Evolutionary conservation across 73 alveolate species (phyloP).

Genomic region (Urostyla sp.): DNA sequence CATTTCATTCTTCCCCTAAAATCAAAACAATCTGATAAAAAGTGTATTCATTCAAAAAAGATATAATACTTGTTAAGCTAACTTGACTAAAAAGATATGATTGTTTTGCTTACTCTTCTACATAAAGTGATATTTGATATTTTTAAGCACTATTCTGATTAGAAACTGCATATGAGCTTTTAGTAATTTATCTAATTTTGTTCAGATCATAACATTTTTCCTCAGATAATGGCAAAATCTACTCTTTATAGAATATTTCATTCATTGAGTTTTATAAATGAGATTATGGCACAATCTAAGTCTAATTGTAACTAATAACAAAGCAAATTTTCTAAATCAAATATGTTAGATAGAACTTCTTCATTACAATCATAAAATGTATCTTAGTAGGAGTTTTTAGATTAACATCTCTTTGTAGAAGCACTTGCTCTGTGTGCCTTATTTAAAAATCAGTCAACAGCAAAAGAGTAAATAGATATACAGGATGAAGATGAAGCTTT

Average conservation of each 20-base stretch:
- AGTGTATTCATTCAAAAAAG: not conserved
- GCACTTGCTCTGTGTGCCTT: not conserved
- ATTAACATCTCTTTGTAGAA: not conserved
- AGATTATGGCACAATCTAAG: not conserved
- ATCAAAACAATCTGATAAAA: not conserved
- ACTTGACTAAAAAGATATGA: not conserved
- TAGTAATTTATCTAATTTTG: not conserved
- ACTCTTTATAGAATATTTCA: not conserved
- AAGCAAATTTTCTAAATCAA: not conserved
- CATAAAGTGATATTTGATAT: not conserved
- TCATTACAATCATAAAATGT: not conserved
- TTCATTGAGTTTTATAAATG: not conserved
- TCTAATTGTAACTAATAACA: not conserved
- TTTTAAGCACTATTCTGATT: not conserved
- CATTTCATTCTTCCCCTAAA: not conserved
- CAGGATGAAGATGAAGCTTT: not conserved
- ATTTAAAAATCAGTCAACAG: not conserved
- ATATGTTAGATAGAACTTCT: not conserved
- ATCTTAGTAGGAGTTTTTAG: not conserved
- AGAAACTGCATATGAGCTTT: not conserved
- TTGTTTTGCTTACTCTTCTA: not conserved
- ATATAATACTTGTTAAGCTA: not conserved
- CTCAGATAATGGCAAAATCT: not conserved
- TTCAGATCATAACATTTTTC: not conserved
- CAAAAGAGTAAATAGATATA: not conserved